Conservation (phyloP, 768 basidiomycete genomes). For the Pluteus cervinus region DNA sequence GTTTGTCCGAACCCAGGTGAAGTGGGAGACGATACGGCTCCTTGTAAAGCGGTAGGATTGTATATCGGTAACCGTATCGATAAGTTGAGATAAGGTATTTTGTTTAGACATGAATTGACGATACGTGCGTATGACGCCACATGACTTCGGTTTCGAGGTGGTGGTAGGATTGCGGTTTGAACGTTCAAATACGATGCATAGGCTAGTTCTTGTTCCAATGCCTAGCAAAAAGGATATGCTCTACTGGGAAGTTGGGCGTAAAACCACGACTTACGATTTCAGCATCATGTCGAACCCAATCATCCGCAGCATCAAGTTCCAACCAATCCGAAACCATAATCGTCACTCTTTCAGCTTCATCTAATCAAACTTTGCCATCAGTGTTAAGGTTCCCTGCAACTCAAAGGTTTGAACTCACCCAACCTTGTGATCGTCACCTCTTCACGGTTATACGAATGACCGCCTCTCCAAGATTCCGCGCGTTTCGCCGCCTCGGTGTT, state of each 20-base stretch:
- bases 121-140: conserved; percentile 92
- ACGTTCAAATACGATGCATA: conserved; percentile 93
- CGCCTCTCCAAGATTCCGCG: conserved; percentile 85
- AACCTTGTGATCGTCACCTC: conserved; percentile 88
- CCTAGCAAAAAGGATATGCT: conserved; percentile 38
- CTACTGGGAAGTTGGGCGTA: conserved; percentile 1
- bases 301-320: conserved; percentile 87
- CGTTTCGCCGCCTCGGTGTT: conserved; percentile 43
- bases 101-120: conserved; percentile 70
- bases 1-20: too few species aligned
- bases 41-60: conserved; percentile 61
- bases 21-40: too few species aligned
- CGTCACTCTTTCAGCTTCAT: conserved; percentile 68
- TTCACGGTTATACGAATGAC: conserved; percentile 69
- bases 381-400: conserved; percentile 6
- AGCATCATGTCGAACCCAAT: conserved; percentile 92
- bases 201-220: conserved; percentile 86
- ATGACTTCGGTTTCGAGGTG: conserved; percentile 77
- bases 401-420: conserved; percentile 44
- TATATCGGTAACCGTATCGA: conserved; percentile 82
- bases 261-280: conserved; percentile 65
- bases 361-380: conserved; percentile 25
- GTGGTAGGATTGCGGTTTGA: conserved; percentile 79
- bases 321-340: conserved; percentile 91
- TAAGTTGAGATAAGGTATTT: conserved; percentile 66